Base-by-base conservation (phyloP, 225 moss, liverwort and hornwort species). In the Polytrichum formosum region DNA sequence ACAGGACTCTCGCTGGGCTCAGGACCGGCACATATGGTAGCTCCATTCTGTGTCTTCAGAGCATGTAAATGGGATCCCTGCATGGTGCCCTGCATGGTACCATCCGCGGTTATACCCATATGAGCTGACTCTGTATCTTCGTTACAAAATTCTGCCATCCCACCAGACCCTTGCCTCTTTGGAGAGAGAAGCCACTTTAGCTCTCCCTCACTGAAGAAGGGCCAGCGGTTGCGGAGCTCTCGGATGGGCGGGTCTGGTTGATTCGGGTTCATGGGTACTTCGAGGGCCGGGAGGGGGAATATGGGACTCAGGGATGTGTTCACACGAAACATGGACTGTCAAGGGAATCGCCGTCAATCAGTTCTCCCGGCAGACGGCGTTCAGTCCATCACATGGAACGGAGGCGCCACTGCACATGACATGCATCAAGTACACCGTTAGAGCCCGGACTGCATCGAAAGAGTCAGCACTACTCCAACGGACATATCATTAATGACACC, bases 141-240 rank as follows among this genome's bases (percentile, higher is more conserved):
- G 26, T 71, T 67, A 46, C 46, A 46, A 62, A 71, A 85, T 1
- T 75, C 74, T 26, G 67, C 35, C 25, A 56, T 68, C 10, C 65
- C 68, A 10, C 54, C 69, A 4, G 73, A 66, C n/a, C 76, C 84
- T 53, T 54, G 0, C 76, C 62, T 87, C 84, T 81, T 83, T 30
- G 87, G 87, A 29, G 87, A 87, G 7, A 87, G 72, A 19, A 87
- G 87, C 83, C 87, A 87, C 76, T 79, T 87, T 23, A 87, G 37
- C 74, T 87, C 83, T 25, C 84, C 84, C 83, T 87, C 87, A 26
- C 87, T 87, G 55, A 87, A 87, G 72, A 84, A 87, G 5, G 87
- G 87, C 87, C 87, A 87, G 10, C 87, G 84, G 26, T 77, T 84
- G n/a, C 87, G 78, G 1, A 87, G 79, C 77, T 87, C 79, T 10